phyloP scores from a whole-genome alignment of 1,284 basidiomycete genomes.

The Leccinum griseonigrum region DNA sequence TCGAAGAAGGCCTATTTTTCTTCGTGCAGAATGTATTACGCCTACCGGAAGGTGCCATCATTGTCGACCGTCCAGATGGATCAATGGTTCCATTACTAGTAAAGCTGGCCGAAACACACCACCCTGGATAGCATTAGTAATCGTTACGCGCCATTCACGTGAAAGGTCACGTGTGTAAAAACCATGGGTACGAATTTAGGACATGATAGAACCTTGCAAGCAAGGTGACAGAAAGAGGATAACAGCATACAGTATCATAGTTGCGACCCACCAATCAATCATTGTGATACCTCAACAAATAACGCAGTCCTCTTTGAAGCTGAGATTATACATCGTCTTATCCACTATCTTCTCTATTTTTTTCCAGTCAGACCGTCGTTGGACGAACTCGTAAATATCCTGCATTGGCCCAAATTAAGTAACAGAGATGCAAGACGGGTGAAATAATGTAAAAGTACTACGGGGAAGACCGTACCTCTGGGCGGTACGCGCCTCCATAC shows the following conservation, averaged over 20 bases:
- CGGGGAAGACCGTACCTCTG: constrained; percentile 60
- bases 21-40: too few relatives aligned
- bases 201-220: too few relatives aligned
- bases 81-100: too few relatives aligned
- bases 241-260: neutral
- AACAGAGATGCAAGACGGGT: neutral
- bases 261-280: neutral
- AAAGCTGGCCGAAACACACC: too few relatives aligned
- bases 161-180: too few relatives aligned
- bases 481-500: constrained; percentile 89
- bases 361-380: constrained; percentile 93
- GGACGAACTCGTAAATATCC: constrained; percentile 94
- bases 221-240: too few relatives aligned
- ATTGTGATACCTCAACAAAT: constrained; percentile 27
- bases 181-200: too few relatives aligned
- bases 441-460: neutral
- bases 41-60: too few relatives aligned
- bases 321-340: constrained; percentile 93
- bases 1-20: too few relatives aligned
- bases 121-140: too few relatives aligned
- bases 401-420: constrained; percentile 31
- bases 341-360: constrained; percentile 95
- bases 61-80: too few relatives aligned
- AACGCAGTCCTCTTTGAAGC: constrained; percentile 88
- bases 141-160: too few relatives aligned